A percentile compares a stretch with the other conserved stretches of the same genome.
Evolutionary conservation across 2,329 filamentous ascomycete species (phyloP).

Genomic region (Alternaria sp.): DNA sequence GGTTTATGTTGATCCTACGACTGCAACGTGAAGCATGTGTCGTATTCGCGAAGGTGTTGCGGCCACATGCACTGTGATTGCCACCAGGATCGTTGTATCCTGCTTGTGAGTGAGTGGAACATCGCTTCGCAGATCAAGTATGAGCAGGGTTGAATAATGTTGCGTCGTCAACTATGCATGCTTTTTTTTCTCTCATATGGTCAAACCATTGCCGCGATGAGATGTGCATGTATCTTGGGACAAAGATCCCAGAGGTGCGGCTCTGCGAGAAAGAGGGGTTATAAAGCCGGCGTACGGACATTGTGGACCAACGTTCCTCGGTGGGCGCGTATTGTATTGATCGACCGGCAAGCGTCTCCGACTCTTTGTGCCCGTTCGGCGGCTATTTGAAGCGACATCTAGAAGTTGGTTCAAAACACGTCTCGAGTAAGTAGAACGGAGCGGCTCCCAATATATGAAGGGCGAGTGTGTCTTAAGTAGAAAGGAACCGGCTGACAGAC

Average conservation of each 20-base stretch:
- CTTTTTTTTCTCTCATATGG: background rate
- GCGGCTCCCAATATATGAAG: background rate
- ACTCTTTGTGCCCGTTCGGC: conserved; percentile 1
- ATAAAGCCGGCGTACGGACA: conserved; percentile 21
- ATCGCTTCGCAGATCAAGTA: background rate
- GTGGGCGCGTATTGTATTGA: conserved; percentile 20
- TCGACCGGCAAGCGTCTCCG: conserved; percentile 2
- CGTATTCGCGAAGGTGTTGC: background rate
- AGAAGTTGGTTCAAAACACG: conserved; percentile 7
- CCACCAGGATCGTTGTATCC: background rate
- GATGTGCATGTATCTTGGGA: conserved; percentile 16
- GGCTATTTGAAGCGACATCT: conserved; percentile 2
- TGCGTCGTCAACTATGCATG: background rate
- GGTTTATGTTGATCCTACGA: background rate
- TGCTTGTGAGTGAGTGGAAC: background rate
- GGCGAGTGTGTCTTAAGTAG: conserved; percentile 33
- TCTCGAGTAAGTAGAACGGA: background rate
- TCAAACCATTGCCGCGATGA: conserved; percentile 9
- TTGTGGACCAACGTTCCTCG: conserved; percentile 4
- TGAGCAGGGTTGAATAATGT: background rate
- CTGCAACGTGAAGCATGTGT: background rate
- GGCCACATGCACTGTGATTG: background rate
- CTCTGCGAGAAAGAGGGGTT: conserved; percentile 29
- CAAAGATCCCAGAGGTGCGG: conserved; percentile 16
- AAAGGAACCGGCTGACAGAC: conserved; percentile 15